Evolutionary conservation across 2,329 filamentous ascomycete species (phyloP), one percentile per base, ranked within the genome.

Genomic region (Grosmannia huntii): DNA sequence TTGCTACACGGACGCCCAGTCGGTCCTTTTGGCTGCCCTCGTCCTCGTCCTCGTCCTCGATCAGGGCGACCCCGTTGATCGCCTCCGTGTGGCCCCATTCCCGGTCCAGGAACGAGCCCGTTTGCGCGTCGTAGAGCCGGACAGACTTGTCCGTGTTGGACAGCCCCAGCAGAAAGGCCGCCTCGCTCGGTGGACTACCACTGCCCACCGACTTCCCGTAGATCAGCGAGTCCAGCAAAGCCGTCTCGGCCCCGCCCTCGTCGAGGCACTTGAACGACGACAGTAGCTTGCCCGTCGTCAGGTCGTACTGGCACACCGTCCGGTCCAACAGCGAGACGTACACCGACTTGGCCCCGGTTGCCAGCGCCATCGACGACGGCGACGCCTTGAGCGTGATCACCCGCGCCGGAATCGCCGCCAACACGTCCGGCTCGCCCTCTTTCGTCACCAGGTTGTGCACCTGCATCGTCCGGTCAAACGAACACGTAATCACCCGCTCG

Each of bases 141-240:
- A 99, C 86, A 0, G 94, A 97, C 69, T 97, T 99, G 70, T 99
- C 94, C 0, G 89, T 96, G 65, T 91, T 91, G 10, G 92, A 96
- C 12, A 94, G 80, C n/a, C 90, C 91, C 21, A 94, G 79, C 56
- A 99, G 78, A 55, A 95, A 80, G 31, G 84, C 81, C 3, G 79
- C 71, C 48, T 75, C 83, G 68, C 69, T 51, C 71, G 79, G 31
- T n/a, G 28, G 31, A 4, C 36, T 14, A 9, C 36, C 33, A 11
- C 46, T 27, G 7, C 12, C 36, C 10, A n/a, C 78, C 70, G 65
- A 83, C 72, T 67, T 83, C 65, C 68, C 83, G 59, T 85, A 82
- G 2, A 83, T 83, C 33, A 99, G 76, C 0, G 87, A 88, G 63
- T 91, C 89, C 64, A 97, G 74, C 50, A 94, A 83, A 0, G 92